These are phyloP conservation scores for Botrytis paeoniae DNA, from an alignment of 2,329 filamentous ascomycete genomes.

Conservation along the genomic window DNA sequence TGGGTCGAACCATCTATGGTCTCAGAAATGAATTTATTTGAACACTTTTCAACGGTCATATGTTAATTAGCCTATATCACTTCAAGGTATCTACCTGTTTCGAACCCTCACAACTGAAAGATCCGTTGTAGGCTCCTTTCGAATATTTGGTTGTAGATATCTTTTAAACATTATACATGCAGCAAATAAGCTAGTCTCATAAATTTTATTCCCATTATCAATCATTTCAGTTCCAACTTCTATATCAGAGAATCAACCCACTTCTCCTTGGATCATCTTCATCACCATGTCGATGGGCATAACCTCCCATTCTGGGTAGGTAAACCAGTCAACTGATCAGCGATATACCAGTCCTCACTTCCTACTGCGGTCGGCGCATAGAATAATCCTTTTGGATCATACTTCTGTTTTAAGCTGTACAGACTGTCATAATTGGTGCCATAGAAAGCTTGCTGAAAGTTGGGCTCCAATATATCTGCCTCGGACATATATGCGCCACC, in stretches of 20 bases:
- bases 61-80: neutral
- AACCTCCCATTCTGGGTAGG: neutral
- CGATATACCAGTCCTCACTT: constrained; percentile 17
- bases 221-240: neutral
- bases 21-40: neutral
- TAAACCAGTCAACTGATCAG: neutral
- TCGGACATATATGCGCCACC: constrained; percentile 23
- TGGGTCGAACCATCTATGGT: neutral
- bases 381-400: constrained; percentile 25
- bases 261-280: neutral
- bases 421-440: constrained; percentile 34
- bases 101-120: neutral
- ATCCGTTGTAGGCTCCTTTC: neutral
- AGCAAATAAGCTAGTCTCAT: neutral
- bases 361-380: constrained; percentile 26
- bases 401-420: constrained; percentile 23
- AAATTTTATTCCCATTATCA: neutral
- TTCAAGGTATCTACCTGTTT: neutral
- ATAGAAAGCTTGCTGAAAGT: constrained; percentile 40
- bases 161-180: neutral
- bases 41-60: neutral
- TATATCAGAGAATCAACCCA: neutral
- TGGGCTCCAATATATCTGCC: constrained; percentile 23
- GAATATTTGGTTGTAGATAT: neutral
- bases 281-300: neutral